Conservation (phyloP, 768 basidiomycete genomes). For the Suillus sp. region DNA sequence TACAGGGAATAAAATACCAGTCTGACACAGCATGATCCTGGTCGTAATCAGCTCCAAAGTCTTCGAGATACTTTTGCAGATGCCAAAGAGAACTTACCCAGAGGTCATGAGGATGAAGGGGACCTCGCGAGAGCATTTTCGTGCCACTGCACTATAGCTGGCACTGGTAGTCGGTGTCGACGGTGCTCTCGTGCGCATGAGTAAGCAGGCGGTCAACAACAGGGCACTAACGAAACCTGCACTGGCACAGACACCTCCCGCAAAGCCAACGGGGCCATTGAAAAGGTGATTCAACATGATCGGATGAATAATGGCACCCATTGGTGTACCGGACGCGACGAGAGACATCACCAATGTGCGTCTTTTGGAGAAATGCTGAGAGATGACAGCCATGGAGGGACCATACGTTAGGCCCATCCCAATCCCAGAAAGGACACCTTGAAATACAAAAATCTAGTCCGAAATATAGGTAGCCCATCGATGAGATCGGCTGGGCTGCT, state of each 20-base stretch:
- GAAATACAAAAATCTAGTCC: slow-evolving; percentile 43
- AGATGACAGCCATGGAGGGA: slow-evolving; percentile 43
- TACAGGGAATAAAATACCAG: slow-evolving; percentile 44
- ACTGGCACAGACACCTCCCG: slow-evolving; percentile 39
- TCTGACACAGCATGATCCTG: slow-evolving; percentile 25
- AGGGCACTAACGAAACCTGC: slow-evolving; percentile 40
- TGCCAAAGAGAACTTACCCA: slow-evolving; percentile 19
- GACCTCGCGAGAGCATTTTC: slow-evolving; percentile 26
- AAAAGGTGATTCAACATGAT: slow-evolving; percentile 57
- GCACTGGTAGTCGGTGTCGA: slow-evolving; percentile 10
- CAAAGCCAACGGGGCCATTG: slow-evolving; percentile 49
- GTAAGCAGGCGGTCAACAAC: slow-evolving; percentile 39
- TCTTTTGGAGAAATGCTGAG: slow-evolving; percentile 46
- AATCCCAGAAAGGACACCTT: slow-evolving; percentile 45
- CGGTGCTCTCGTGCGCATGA: slow-evolving; percentile 41
- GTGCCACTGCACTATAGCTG: slow-evolving; percentile 22
- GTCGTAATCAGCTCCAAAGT: background rate
- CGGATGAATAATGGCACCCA: slow-evolving; percentile 59
- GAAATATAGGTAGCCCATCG: background rate
- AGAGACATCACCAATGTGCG: slow-evolving; percentile 48
- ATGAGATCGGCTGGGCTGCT: background rate
- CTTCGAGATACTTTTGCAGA: no score
- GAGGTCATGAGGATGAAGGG: slow-evolving; percentile 28
- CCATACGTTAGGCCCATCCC: slow-evolving; percentile 47
- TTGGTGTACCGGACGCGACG: slow-evolving; percentile 46